A percentile compares a stretch with the other conserved stretches of the same genome.
phyloP scores from a whole-genome alignment of 148 eudicot species.

The Agrostemma githago region DNA sequence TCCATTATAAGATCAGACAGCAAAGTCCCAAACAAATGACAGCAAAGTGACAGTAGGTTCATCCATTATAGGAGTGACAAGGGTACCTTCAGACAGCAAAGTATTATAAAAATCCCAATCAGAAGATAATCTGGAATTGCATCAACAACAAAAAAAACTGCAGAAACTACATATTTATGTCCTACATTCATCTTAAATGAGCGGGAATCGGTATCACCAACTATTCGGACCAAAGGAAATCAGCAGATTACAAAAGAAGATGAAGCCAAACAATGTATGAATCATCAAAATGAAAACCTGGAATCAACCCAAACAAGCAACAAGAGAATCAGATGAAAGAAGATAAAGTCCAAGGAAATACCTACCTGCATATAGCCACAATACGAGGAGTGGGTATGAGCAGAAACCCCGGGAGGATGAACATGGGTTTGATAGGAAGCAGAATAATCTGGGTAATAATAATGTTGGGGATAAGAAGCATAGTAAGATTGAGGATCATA shows the following conservation, averaged over 20 bases:
- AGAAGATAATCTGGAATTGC: background rate
- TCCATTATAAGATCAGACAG: background rate
- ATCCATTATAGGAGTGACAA: background rate
- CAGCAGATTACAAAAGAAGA: background rate
- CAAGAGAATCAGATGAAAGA: background rate
- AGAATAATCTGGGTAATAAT: slow-evolving; percentile 37
- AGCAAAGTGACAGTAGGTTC: no score
- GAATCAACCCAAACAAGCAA: background rate
- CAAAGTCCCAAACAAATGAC: background rate
- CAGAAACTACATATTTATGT: background rate
- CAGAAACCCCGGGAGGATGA: slow-evolving; percentile 39
- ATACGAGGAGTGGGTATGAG: slow-evolving; percentile 16
- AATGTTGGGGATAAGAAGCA: slow-evolving; percentile 23
- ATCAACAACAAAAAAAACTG: background rate
- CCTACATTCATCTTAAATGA: background rate
- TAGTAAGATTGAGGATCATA: slow-evolving; percentile 33
- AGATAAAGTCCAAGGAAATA: background rate
- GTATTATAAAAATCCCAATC: no score
- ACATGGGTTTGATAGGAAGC: slow-evolving; percentile 19
- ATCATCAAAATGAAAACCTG: background rate
- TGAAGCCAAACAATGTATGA: background rate
- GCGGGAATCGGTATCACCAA: no score
- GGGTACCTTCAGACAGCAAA: background rate
- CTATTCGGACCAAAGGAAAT: background rate
- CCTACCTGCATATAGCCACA: background rate